Evolutionary conservation across 2,329 filamentous ascomycete species (phyloP).

Genomic region (Colletotrichum viniferum): DNA sequence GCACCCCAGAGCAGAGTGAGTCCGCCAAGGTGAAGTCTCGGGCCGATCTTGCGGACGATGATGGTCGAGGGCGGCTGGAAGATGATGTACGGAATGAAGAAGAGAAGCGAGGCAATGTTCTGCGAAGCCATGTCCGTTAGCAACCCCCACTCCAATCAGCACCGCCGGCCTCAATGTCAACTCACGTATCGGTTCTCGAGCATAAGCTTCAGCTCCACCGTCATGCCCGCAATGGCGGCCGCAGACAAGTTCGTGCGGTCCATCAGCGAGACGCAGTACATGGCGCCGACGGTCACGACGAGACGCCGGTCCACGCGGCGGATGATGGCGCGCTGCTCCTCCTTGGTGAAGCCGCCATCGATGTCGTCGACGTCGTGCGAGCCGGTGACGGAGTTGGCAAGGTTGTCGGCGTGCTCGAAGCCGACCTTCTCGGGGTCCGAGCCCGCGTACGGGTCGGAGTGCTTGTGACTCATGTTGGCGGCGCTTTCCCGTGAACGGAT

Average conservation of each 20-base stretch:
- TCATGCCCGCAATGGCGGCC: conserved; percentile 73
- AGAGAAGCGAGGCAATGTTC: conserved; percentile 73
- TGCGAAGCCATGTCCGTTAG: conserved; percentile 23
- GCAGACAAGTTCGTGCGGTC: conserved; percentile 79
- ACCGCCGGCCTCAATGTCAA: background rate
- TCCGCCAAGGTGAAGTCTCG: conserved; percentile 56
- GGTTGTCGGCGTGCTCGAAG: conserved; percentile 19
- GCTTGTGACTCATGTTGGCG: background rate
- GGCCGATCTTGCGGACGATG: conserved; percentile 69
- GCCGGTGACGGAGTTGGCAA: conserved; percentile 5
- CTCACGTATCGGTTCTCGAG: conserved; percentile 50
- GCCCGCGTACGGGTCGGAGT: conserved; percentile 15
- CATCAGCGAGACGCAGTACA: conserved; percentile 80
- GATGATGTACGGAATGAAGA: conserved; percentile 75
- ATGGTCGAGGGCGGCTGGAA: conserved; percentile 76
- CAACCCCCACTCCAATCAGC: background rate
- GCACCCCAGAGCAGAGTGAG: conserved; percentile 65
- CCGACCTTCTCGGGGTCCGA: conserved; percentile 22
- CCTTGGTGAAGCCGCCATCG: conserved; percentile 55
- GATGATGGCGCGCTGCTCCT: conserved; percentile 72
- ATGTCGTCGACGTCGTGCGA: conserved; percentile 9
- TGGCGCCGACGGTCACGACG: conserved; percentile 63
- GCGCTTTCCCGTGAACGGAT: background rate
- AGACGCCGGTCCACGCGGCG: conserved; percentile 71
- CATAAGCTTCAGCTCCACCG: conserved; percentile 46